Conservation (phyloP, 2,329 filamentous ascomycete genomes). For the Xylaria sp. region DNA sequence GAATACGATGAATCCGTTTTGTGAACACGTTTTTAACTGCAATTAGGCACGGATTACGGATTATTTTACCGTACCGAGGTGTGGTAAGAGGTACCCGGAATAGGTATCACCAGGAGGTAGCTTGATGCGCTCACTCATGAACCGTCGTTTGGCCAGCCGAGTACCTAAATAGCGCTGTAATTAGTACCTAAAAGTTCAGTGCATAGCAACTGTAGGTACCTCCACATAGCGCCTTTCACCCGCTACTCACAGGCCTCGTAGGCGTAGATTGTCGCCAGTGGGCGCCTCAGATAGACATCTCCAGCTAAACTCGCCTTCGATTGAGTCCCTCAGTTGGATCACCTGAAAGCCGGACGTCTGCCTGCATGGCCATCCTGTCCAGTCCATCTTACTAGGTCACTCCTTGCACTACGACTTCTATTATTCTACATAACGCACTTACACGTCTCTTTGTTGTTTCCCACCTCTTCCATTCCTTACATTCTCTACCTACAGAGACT, state of each 20-base stretch:
- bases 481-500: neutral
- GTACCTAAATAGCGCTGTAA: too few relatives aligned
- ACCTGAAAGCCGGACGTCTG: neutral
- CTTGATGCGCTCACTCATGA: too few relatives aligned
- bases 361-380: neutral
- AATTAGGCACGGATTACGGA: too few relatives aligned
- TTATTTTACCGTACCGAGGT: too few relatives aligned
- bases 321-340: neutral
- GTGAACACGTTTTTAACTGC: too few relatives aligned
- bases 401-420: neutral
- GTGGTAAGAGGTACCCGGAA: too few relatives aligned
- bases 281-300: too few relatives aligned
- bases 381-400: conserved; percentile 3
- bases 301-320: neutral
- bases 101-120: too few relatives aligned
- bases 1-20: too few relatives aligned
- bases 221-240: neutral
- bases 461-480: neutral
- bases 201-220: neutral
- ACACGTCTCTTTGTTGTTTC: neutral
- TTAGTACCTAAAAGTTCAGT: too few relatives aligned
- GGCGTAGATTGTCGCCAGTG: neutral
- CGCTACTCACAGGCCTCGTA: neutral
- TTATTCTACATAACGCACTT: neutral
- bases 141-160: too few relatives aligned